Conservation (phyloP, 2,329 filamentous ascomycete genomes). For the Alternaria longipes region DNA sequence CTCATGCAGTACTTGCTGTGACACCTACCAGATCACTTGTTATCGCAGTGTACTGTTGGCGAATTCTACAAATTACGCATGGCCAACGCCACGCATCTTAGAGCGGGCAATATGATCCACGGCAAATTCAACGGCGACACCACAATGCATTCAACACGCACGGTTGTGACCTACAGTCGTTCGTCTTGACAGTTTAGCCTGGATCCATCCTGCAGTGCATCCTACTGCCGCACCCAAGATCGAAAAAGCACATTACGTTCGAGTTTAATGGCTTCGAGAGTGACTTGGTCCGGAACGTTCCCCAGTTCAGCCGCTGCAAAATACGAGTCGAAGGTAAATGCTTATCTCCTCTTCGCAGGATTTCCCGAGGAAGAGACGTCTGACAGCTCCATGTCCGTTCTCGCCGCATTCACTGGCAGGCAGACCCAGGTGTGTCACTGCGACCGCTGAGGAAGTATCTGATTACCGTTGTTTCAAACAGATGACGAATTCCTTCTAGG, state of each 20-base stretch:
- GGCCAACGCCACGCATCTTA: slow-evolving; percentile 5
- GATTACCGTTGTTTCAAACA: slow-evolving; percentile 36
- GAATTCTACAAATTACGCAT: slow-evolving; percentile 4
- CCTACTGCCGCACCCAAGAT: slow-evolving; percentile 7
- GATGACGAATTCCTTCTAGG: slow-evolving; percentile 24
- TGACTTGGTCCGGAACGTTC: neutral
- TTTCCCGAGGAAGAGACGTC: neutral
- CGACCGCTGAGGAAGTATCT: slow-evolving; percentile 22
- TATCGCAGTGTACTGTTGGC: slow-evolving; percentile 3
- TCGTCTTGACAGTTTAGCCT: slow-evolving; percentile 6
- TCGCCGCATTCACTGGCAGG: neutral
- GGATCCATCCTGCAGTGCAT: neutral
- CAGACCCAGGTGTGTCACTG: slow-evolving; percentile 2
- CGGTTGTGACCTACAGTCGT: neutral
- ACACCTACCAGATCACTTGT: slow-evolving; percentile 16
- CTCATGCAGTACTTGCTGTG: slow-evolving; percentile 12
- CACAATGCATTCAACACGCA: slow-evolving; percentile 7
- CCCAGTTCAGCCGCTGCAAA: neutral
- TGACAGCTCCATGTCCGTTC: slow-evolving; percentile 2
- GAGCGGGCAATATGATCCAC: slow-evolving; percentile 15
- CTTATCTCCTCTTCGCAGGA: neutral
- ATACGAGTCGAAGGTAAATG: neutral
- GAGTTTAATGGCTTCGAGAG: neutral
- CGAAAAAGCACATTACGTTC: neutral
- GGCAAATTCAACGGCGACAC: slow-evolving; percentile 7